Percentiles rank a stretch among this genome's conserved stretches.
phyloP scores from a whole-genome alignment of 2,329 filamentous ascomycete genomes.

The Fusarium sacchari region DNA sequence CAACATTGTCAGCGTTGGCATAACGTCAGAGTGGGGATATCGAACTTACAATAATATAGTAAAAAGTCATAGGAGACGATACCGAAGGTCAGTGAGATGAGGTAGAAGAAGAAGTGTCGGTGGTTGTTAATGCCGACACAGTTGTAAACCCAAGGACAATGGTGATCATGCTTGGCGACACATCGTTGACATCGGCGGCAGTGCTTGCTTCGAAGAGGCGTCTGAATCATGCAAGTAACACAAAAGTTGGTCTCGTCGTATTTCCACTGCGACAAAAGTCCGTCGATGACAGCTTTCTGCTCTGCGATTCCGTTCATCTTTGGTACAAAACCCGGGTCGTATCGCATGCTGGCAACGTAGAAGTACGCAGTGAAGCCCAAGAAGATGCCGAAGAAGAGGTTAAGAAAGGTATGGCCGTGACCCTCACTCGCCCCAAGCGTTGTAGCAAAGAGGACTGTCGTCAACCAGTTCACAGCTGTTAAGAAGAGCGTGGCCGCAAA shows the following conservation, averaged over 20 bases:
- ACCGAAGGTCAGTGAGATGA: conserved; percentile 79
- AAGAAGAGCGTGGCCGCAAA: conserved; percentile 89
- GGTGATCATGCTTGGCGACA: conserved; percentile 96
- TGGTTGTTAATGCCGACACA: conserved; percentile 97
- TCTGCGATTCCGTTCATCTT: conserved; percentile 90
- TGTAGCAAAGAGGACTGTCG: conserved; percentile 61
- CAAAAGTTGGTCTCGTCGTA: conserved; percentile 97
- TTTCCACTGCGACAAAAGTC: conserved; percentile 84
- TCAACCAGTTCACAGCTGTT: conserved; percentile 79
- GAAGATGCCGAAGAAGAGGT: conserved; percentile 75
- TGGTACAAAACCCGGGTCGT: conserved; percentile 92
- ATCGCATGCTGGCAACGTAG: conserved; percentile 84
- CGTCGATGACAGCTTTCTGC: conserved; percentile 88
- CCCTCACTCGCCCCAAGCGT: conserved; percentile 30
- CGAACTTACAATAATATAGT: conserved; percentile 73
- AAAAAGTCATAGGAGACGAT: conserved; percentile 78
- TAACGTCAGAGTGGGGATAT: not conserved
- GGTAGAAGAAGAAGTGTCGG: conserved; percentile 92
- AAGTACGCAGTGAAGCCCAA: conserved; percentile 82
- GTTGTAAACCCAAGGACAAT: conserved; percentile 98
- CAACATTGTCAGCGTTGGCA: conserved; percentile 9
- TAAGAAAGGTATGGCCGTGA: conserved; percentile 72
- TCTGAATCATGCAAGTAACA: conserved; percentile 92
- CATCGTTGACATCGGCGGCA: conserved; percentile 91
- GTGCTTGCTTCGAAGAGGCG: conserved; percentile 93